phyloP scores from a whole-genome alignment of 306 rosid species.

The Corylus heterophylla region DNA sequence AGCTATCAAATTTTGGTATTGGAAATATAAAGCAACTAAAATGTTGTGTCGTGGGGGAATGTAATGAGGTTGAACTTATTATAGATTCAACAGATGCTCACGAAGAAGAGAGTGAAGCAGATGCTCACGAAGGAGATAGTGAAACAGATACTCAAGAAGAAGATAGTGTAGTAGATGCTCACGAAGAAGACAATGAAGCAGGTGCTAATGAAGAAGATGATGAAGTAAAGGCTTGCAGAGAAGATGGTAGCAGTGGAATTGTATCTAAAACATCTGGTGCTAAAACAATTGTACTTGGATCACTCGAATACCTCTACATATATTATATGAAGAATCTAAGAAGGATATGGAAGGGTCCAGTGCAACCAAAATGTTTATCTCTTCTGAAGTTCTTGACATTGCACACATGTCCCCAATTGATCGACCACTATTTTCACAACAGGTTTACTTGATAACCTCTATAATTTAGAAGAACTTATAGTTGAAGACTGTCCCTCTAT shows the following conservation, averaged over 20 bases:
- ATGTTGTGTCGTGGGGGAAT: no score
- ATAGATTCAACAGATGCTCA: no score
- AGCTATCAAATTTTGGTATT: no score
- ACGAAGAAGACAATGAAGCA: no score
- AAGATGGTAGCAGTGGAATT: background rate
- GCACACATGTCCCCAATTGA: constrained; percentile 29
- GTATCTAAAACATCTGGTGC: background rate
- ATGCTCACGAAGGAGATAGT: no score
- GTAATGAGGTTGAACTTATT: no score
- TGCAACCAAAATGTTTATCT: background rate
- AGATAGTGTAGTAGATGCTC: no score
- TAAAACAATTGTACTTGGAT: background rate
- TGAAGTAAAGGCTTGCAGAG: no score
- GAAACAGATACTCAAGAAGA: no score
- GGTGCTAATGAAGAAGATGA: no score
- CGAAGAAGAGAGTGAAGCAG: no score
- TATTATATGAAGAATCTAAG: background rate
- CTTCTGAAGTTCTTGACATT: constrained; percentile 16
- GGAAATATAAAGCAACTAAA: no score
- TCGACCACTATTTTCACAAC: constrained; percentile 8
- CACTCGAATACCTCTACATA: background rate
- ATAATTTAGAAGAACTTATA: constrained; percentile 6
- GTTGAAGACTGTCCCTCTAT: constrained; percentile 32
- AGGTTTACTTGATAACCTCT: background rate
- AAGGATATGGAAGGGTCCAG: background rate